Conservation (phyloP, 1,284 basidiomycete genomes). For the Cryptococcus floricola region DNA sequence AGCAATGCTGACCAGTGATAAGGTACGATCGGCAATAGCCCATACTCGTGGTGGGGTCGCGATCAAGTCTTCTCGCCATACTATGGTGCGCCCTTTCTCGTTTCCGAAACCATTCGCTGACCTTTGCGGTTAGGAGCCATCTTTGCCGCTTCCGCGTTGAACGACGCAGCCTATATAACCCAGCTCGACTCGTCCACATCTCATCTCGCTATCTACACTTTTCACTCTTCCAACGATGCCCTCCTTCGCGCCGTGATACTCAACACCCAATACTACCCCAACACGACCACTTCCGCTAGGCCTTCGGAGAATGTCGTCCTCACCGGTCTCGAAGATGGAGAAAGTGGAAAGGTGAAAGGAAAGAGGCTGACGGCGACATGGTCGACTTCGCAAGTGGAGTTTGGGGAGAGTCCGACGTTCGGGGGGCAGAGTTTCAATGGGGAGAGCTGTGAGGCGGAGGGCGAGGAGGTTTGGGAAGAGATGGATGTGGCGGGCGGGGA, state of each 20-base stretch:
- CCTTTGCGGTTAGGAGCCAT: constrained; percentile 5
- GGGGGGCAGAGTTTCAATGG: constrained; percentile 47
- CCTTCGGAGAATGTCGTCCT: constrained; percentile 38
- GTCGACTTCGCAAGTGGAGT: constrained; percentile 45
- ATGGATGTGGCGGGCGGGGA: constrained; percentile 34
- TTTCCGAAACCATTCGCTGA: constrained; percentile 1
- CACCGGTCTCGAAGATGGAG: constrained; percentile 30
- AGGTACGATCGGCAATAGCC: constrained; percentile 12
- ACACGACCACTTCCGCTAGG: constrained; percentile 35
- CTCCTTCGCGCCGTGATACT: constrained; percentile 48
- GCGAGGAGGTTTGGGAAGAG: constrained; percentile 41
- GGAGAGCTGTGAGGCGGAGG: constrained; percentile 31
- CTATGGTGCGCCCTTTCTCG: constrained; percentile 50
- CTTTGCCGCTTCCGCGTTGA: constrained; percentile 47
- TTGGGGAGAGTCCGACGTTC: constrained; percentile 50
- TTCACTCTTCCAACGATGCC: constrained; percentile 30
- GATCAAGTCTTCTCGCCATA: constrained; percentile 47
- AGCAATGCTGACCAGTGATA: neutral
- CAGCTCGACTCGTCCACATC: constrained; percentile 49
- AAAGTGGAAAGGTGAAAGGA: constrained; percentile 21
- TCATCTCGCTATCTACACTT: constrained; percentile 47
- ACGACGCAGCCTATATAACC: constrained; percentile 32
- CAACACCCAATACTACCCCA: constrained; percentile 50
- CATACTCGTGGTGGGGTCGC: constrained; percentile 15
- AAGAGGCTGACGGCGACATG: constrained; percentile 49